phyloP scores from a whole-genome alignment of 345 rosid genomes.

The Pistacia atlantica region DNA sequence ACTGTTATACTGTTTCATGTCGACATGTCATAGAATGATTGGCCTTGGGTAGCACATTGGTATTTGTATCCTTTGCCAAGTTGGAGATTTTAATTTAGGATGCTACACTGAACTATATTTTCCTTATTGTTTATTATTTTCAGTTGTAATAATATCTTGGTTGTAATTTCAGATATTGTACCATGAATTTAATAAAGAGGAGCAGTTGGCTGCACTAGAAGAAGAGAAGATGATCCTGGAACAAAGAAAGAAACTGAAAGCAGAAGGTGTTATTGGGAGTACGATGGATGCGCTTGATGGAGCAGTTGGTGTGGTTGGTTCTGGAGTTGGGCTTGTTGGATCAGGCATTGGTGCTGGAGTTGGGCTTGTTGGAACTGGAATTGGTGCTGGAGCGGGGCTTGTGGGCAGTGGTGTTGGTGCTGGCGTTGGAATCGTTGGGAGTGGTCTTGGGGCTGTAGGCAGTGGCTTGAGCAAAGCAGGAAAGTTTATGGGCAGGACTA shows the following conservation, averaged over 20 bases:
- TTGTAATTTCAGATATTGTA: slow-evolving; percentile 51
- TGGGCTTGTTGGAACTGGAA: slow-evolving; percentile 73
- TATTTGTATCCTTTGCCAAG: not conserved
- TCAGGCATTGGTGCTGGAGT: slow-evolving; percentile 73
- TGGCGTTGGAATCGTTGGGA: slow-evolving; percentile 47
- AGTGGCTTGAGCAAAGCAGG: slow-evolving; percentile 61
- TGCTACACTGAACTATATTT: not conserved
- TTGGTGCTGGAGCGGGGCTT: slow-evolving; percentile 73
- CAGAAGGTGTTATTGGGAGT: slow-evolving; percentile 92
- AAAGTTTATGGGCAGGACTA: slow-evolving; percentile 61
- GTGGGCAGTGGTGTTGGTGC: slow-evolving; percentile 51
- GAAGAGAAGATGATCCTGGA: slow-evolving; percentile 88
- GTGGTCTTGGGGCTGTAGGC: slow-evolving; percentile 57
- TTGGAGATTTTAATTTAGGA: not conserved
- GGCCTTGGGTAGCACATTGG: not conserved
- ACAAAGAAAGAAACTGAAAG: slow-evolving; percentile 79
- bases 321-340: slow-evolving; percentile 78
- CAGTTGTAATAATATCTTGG: not conserved
- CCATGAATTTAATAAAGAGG: slow-evolving; percentile 76
- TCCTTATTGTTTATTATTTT: not conserved
- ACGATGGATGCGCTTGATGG: slow-evolving; percentile 84
- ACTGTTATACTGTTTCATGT: not conserved
- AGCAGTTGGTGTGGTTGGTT: slow-evolving; percentile 57
- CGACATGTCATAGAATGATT: not conserved
- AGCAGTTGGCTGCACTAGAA: slow-evolving; percentile 79